Percentiles rank a stretch among this genome's conserved stretches.
Conservation (phyloP, 177 flowering plant species). For the Vitis hybrid region DNA sequence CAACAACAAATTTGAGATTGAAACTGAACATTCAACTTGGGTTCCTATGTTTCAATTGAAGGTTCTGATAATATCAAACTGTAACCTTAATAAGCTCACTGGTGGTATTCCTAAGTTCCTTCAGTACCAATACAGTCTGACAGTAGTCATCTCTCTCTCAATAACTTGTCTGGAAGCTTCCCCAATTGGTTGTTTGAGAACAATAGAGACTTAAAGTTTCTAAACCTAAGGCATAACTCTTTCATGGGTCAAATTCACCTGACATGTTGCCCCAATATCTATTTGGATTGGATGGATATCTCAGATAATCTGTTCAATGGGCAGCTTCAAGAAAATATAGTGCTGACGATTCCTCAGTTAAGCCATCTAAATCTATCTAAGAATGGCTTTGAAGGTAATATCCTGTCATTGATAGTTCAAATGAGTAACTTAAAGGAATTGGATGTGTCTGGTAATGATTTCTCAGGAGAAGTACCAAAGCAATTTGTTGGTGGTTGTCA, state of each 20-base stretch:
- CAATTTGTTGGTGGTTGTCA: neutral
- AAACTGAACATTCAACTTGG: too few relatives aligned
- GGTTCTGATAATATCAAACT: too few relatives aligned
- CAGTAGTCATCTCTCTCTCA: too few relatives aligned
- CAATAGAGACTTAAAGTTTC: neutral
- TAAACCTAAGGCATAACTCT: neutral
- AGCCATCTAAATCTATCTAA: slow-evolving; percentile 4
- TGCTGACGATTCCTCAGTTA: neutral
- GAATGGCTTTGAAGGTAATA: slow-evolving; percentile 2
- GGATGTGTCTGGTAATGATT: slow-evolving; percentile 7
- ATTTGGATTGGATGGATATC: slow-evolving; percentile 6
- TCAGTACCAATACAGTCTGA: too few relatives aligned
- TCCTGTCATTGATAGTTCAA: slow-evolving; percentile 8
- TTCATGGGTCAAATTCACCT: neutral
- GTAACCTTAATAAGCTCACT: too few relatives aligned
- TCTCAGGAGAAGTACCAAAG: slow-evolving; percentile 9
- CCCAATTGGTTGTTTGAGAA: too few relatives aligned
- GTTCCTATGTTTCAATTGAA: too few relatives aligned
- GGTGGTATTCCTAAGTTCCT: too few relatives aligned
- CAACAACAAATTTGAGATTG: too few relatives aligned
- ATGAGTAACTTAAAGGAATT: neutral
- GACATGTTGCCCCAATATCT: neutral
- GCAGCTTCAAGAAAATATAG: slow-evolving; percentile 5
- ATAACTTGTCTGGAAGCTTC: too few relatives aligned
- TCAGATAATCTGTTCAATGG: neutral